phyloP scores from a whole-genome alignment of 305 asterid species.

The Plantago coronopus region DNA sequence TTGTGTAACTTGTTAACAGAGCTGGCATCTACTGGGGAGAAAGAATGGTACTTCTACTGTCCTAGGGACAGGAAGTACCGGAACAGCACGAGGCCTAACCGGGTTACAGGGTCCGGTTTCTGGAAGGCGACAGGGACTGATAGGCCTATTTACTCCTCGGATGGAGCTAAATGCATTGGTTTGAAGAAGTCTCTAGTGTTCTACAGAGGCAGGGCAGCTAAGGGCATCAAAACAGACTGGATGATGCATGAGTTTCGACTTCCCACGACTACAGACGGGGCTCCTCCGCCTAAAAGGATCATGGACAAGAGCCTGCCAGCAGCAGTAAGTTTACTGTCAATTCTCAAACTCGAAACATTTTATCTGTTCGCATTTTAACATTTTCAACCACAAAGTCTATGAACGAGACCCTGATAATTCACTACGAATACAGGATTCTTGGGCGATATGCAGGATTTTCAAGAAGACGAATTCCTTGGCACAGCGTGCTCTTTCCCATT shows the following conservation, averaged over 20 bases:
- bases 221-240: conserved; percentile 86
- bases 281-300: conserved; percentile 45
- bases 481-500: conserved; percentile 53
- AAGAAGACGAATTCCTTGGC: conserved; percentile 63
- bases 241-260: conserved; percentile 97
- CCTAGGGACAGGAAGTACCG: conserved; percentile 87
- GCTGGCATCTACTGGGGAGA: conserved; percentile 74
- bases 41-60: conserved; percentile 89
- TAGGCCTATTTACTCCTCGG: conserved; percentile 72
- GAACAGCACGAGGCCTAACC: conserved; percentile 80
- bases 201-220: conserved; percentile 85
- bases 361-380: not conserved
- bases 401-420: not conserved
- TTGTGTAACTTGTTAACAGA: conserved; percentile 30
- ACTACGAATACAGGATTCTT: conserved; percentile 50
- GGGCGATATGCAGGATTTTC: conserved; percentile 91
- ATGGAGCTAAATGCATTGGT: conserved; percentile 71
- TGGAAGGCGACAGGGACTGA: conserved; percentile 97
- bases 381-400: not conserved
- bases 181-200: conserved; percentile 76
- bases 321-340: conserved; percentile 33
- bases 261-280: conserved; percentile 45
- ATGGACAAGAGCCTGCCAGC: conserved; percentile 54
- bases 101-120: conserved; percentile 81
- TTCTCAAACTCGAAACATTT: not conserved